These are phyloP conservation scores for Datisca glomerata DNA, from an alignment of 306 rosid species.

Conservation along the genomic window DNA sequence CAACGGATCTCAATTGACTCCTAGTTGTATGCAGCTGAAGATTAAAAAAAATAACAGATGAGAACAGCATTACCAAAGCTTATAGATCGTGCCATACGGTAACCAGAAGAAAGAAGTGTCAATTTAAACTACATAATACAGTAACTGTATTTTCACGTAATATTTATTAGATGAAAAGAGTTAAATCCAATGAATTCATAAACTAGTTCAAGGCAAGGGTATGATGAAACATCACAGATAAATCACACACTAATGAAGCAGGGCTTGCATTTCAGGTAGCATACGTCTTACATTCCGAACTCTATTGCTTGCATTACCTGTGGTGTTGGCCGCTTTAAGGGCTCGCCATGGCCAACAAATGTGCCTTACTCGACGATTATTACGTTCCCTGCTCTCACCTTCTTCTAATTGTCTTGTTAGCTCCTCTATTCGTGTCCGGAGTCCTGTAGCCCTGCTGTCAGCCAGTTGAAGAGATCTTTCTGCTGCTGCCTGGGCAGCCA, in stretches of 20 bases:
- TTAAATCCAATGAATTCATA: no score
- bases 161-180: no score
- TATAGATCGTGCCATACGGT: no score
- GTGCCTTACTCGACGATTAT: slow-evolving; percentile 29
- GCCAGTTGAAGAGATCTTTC: slow-evolving; percentile 64
- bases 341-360: slow-evolving; percentile 86
- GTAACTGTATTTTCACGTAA: no score
- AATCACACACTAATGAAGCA: slow-evolving; percentile 23
- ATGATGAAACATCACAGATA: background rate
- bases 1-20: no score
- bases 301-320: slow-evolving; percentile 19
- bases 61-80: no score
- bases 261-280: slow-evolving; percentile 81
- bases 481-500: slow-evolving; percentile 80
- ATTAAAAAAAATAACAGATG: no score
- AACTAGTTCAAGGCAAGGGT: background rate
- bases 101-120: no score
- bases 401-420: slow-evolving; percentile 51
- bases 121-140: no score
- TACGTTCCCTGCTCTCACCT: slow-evolving; percentile 47
- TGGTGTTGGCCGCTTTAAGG: slow-evolving; percentile 20
- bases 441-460: slow-evolving; percentile 51
- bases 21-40: no score
- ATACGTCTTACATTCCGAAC: slow-evolving; percentile 25
- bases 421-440: slow-evolving; percentile 40